Base-by-base conservation (phyloP, 2,329 filamentous ascomycete genomes). In the Botrytis byssoidea region DNA sequence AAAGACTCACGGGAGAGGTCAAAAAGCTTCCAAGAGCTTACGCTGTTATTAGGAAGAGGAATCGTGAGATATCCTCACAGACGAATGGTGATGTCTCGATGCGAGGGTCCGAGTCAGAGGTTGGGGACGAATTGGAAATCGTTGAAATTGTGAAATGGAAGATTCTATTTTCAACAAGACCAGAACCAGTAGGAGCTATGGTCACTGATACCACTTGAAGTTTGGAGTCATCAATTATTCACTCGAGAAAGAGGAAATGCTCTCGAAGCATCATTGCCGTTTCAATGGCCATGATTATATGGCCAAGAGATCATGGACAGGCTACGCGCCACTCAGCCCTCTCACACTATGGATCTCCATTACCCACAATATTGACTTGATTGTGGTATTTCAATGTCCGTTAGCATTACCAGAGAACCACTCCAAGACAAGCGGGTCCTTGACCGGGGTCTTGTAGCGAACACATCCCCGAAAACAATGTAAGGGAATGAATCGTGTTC, bases 91-190 rank as follows among this genome's bases (percentile, higher is more conserved):
- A 75, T 66, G 79, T 72, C 46, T 78, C 79, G 22, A 81, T 80
- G 64, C 76, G 80, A 73, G 75, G 76, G 5, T 84, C 85, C 73
- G 88, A 91, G 73, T 81, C 98, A 68, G 94, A 97, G 83, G 88
- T 98, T 76, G 89, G 94, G 70, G 95, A 98, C 10, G 67, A 73
- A 73, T 81, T 98, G 70, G 94, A 98, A 83, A 88, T 98, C 76
- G 90, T 94, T 70, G 95, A 98, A 82, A 89, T 98, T 78, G 87
- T 98, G 76, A 92, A 91, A 84, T 92, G 92, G 81, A 98, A 97
- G 85, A 85, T 98, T 77, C 84, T 97, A 64, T 98, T 98, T 83
- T 91, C 91, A 29, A 88, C 88, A 74, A 87, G 95, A 65, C 95
- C 95, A 8, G 95, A 98, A 83, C 95, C 95, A 64, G 92, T 97